Evolutionary conservation across 2,329 filamentous ascomycete genomes (phyloP).

Genomic region (Xylaria sp.): DNA sequence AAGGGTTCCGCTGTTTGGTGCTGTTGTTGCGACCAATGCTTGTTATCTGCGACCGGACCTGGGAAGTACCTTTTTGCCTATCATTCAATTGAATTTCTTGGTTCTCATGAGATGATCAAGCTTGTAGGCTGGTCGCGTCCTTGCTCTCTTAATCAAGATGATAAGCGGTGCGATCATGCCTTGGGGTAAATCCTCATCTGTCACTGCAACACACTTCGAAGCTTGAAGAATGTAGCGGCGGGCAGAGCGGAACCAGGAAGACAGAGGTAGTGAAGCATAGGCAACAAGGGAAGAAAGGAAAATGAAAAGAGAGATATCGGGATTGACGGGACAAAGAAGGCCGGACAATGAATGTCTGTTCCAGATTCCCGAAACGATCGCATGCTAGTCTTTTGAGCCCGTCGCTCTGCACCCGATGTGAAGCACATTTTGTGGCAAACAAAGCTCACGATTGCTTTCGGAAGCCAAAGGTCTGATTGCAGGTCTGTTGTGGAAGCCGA

Average conservation of each 20-base stretch:
- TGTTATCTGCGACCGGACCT: not conserved
- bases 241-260: not conserved
- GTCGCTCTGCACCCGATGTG: constrained; percentile 5
- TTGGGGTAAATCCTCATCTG: constrained; percentile 4
- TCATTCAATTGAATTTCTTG: constrained; percentile 1
- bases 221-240: not conserved
- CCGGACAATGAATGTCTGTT: constrained; percentile 9
- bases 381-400: constrained; percentile 21
- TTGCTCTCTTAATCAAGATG: constrained; percentile 15
- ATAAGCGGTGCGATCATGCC: constrained; percentile 19
- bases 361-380: constrained; percentile 9
- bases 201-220: not conserved
- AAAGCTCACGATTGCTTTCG: not conserved
- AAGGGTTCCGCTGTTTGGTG: not conserved
- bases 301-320: constrained; percentile 11
- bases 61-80: not conserved
- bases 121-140: not conserved
- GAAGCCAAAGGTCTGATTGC: not conserved
- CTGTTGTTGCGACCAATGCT: not conserved
- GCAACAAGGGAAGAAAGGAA: constrained; percentile 5
- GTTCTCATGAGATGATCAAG: constrained; percentile 4
- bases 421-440: not conserved
- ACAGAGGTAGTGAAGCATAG: constrained; percentile 4
- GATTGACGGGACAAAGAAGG: constrained; percentile 14
- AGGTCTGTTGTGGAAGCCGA: not conserved